Evolutionary conservation across 2,329 filamentous ascomycete species (phyloP).

Genomic region (Colletotrichum theobromicola): DNA sequence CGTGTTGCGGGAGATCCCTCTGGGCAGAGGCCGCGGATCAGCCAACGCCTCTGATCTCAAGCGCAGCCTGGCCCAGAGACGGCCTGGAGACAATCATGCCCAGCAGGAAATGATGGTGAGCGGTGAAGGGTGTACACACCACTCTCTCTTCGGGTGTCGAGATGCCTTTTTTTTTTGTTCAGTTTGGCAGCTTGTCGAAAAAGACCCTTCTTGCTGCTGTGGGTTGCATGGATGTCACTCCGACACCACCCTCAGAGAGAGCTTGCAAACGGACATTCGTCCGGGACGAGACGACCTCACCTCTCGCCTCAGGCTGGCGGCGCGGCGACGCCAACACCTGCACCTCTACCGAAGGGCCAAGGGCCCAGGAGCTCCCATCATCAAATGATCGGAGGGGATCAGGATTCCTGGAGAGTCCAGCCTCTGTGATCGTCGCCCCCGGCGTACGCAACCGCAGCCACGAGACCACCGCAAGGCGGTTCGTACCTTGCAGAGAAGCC

Average conservation of each 20-base stretch:
- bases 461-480: conserved; percentile 9
- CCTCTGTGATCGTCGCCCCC: conserved; percentile 1
- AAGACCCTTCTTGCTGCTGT: neutral
- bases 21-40: neutral
- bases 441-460: conserved; percentile 10
- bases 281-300: neutral
- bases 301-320: neutral
- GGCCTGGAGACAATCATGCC: neutral
- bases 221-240: neutral
- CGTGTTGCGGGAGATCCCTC: conserved; percentile 9
- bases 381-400: conserved; percentile 17
- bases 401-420: neutral
- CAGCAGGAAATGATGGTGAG: neutral
- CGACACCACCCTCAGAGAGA: neutral
- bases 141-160: neutral
- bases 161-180: neutral
- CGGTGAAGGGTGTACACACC: neutral
- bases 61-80: neutral
- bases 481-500: conserved; percentile 20
- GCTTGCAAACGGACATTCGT: conserved; percentile 1
- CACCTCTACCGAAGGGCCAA: neutral
- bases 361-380: neutral
- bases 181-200: neutral
- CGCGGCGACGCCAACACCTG: neutral
- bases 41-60: conserved; percentile 5